Base-by-base conservation (phyloP, 805 yeast genomes). In the Wickerhamomyces mucosus region DNA sequence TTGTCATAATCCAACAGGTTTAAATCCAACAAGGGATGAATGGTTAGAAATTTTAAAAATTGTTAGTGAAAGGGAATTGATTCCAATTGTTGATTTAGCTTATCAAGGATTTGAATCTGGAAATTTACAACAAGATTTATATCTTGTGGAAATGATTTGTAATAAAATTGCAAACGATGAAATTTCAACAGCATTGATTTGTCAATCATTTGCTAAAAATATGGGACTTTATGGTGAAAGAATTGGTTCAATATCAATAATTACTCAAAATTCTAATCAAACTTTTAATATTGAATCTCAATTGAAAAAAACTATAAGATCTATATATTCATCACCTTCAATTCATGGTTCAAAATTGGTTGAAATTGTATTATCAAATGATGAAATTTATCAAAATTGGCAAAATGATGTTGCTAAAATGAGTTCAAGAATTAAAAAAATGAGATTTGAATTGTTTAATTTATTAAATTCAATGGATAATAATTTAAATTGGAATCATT, bases 1-100 rank as follows among this genome's bases (percentile, higher is more conserved):
- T 55, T 92, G 96, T 50, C 96, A 88, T 64, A 89, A 88, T 65
- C 97, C 97, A 34, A 89, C 96, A 14, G 97, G 96, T 42, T 75
- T 88, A 55, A 96, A 88, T 54, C 92, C 94, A 39, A 74, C 84
- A 13, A 58, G 61, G 18, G 82, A 74, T 41, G 84, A 88, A 53
- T 86, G 95, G 96, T 65, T 69, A 39, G 59, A 69, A 54, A 82
- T 89, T 24, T 65, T 82, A 46, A 73, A 77, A 29, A 72, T 78
- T 21, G 53, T 82, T 25, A 59, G 69, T 45, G 55, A 63, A 29
- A 71, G 72, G 53, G 61, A 68, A 27, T 70, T 83, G 48, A 69
- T 81, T 56, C 94, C 95, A 25, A 65, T 89, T 52, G 73, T 88
- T 39, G 97, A 88, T 63, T 76, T 80, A 76, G 96, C 96, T 3